Percentiles rank a stretch among this genome's conserved stretches.
phyloP scores from a whole-genome alignment of 331 rosid species.

The Malus hybrid region DNA sequence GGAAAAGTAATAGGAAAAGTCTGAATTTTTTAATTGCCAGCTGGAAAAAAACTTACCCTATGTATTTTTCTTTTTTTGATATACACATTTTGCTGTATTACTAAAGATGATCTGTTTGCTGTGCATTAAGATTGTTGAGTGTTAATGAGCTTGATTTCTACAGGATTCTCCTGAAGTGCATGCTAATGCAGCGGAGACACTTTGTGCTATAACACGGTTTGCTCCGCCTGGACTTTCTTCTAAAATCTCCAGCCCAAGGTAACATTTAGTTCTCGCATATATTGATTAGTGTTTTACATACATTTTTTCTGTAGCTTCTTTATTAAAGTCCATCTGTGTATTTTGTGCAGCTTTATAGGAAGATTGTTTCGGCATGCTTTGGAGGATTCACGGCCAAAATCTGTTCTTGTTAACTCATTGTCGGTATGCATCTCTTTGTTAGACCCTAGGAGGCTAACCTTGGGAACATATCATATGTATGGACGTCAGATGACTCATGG shows the following conservation, averaged over 20 bases:
- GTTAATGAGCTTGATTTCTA: slow-evolving; percentile 16
- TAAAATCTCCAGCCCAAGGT: slow-evolving; percentile 90
- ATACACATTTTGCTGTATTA: not conserved
- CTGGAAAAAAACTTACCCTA: not conserved
- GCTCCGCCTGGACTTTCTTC: slow-evolving; percentile 93
- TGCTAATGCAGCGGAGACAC: slow-evolving; percentile 93
- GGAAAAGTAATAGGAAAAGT: no score
- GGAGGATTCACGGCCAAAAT: slow-evolving; percentile 89
- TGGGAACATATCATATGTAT: slow-evolving; percentile 66
- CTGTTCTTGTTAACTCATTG: slow-evolving; percentile 88
- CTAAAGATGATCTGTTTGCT: not conserved
- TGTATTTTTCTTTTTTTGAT: not conserved
- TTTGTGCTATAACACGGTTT: slow-evolving; percentile 88
- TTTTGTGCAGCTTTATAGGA: slow-evolving; percentile 75
- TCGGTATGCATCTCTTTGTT: slow-evolving; percentile 93
- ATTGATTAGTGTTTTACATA: not conserved
- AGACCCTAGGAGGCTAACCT: slow-evolving; percentile 76
- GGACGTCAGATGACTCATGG: slow-evolving; percentile 69
- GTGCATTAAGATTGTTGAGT: not conserved
- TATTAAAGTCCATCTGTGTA: not conserved
- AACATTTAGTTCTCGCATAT: not conserved
- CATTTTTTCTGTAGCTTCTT: slow-evolving; percentile 6
- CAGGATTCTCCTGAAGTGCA: slow-evolving; percentile 98
- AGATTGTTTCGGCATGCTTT: slow-evolving; percentile 85
- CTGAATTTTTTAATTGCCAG: not conserved